Evolutionary conservation across 805 yeast genomes (phyloP), one percentile per base, ranked within the genome.

Genomic region (Candida awuae): DNA sequence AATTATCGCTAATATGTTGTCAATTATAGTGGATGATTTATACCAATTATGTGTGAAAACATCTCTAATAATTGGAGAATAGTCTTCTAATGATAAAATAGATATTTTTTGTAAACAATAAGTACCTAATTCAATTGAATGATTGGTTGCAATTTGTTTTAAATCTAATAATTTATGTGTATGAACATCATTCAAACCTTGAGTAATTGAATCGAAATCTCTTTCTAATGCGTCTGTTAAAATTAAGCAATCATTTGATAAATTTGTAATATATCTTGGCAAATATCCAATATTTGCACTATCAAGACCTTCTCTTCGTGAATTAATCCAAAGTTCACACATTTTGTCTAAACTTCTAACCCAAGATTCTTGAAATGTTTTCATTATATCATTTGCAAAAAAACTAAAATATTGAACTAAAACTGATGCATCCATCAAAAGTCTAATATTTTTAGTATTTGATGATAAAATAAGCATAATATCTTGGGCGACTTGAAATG

Each of bases 381-480:
- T 45, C 39, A 57, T 31, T n/a, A 50, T 38, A 15, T 52, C 52
- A 30, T 29, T 37, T 18, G 51, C 45, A 38, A 56, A 51, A 37
- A 45, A 54, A 16, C 39, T 29, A 29, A 56, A 37, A 38, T 52
- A 57, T 34, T 51, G 50, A 16, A 53, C 32, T 27, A 56, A 37
- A 1, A 53, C 58, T 26, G 53, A 52, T 19, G 56, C 50, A 43
- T 54, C 59, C 8, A 56, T 55, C n/a, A 60, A 50, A 27, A 70
- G 70, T 39, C 68, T 56, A 10, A 66, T 60, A n/a, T 57, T 46
- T 48, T 66, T 47, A 12, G 56, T 34, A 34, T 53, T 54, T n/a
- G 59, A 54, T 15, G 46, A 41, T 32, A 56, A 45, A 12, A 54
- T 53, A 18, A 47, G 50, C 28, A 53, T 47, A 10, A 57, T 39